Evolutionary conservation across 2,329 filamentous ascomycete species (phyloP).

Genomic region (Penicillium frequentans): DNA sequence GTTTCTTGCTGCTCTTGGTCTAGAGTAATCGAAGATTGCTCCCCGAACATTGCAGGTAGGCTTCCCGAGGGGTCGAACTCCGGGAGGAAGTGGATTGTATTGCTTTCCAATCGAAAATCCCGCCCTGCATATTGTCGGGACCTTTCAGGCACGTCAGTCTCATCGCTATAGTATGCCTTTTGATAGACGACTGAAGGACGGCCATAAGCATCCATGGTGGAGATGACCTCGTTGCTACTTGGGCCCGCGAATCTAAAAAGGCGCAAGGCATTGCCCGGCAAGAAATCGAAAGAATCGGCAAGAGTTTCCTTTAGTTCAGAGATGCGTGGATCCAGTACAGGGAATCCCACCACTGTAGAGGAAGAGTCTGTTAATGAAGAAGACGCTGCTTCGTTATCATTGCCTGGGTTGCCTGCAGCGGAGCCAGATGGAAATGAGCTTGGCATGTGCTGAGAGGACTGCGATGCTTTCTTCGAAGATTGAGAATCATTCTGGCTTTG

Average conservation of each 20-base stretch:
- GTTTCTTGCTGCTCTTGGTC: constrained; percentile 56
- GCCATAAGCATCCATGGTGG: constrained; percentile 57
- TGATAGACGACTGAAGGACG: constrained; percentile 75
- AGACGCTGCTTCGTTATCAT: constrained; percentile 3
- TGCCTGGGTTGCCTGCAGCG: constrained; percentile 1
- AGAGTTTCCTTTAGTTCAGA: constrained; percentile 22
- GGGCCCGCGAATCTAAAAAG: constrained; percentile 31
- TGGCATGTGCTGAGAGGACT: constrained; percentile 15
- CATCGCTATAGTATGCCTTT: constrained; percentile 80
- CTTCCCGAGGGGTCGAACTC: constrained; percentile 68
- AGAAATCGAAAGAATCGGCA: constrained; percentile 31
- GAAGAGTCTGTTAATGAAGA: constrained; percentile 22
- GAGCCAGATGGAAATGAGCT: constrained; percentile 9
- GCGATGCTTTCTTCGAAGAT: constrained; percentile 50
- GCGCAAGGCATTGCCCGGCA: constrained; percentile 18
- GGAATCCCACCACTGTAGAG: constrained; percentile 14
- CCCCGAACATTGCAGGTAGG: constrained; percentile 57
- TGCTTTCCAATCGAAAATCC: constrained; percentile 76
- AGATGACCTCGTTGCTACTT: constrained; percentile 47
- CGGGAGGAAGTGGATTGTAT: constrained; percentile 75
- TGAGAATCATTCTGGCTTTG: constrained; percentile 66
- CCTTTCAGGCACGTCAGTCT: constrained; percentile 76
- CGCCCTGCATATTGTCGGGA: constrained; percentile 81
- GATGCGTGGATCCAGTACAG: constrained; percentile 16
- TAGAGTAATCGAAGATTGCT: constrained; percentile 48